Percentiles rank a stretch among this genome's conserved stretches.
These are phyloP conservation scores for Albugo candida DNA, from an alignment of 352 stramenopile species.

Conservation along the genomic window DNA sequence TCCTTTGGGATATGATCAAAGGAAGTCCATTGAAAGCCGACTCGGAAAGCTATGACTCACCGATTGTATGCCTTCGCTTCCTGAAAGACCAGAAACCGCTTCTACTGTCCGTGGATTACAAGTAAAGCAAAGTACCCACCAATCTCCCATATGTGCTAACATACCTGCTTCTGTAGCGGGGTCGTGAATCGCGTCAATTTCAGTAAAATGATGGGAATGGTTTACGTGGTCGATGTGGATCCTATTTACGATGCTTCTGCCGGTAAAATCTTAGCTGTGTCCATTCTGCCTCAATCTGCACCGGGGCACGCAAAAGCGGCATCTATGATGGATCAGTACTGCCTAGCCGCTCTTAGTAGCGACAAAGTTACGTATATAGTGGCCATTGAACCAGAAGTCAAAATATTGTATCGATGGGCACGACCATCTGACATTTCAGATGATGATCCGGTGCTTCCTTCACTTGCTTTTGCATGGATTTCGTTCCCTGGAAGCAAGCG, in stretches of 20 bases:
- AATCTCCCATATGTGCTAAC: conserved; percentile 12
- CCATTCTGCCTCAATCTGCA: conserved; percentile 52
- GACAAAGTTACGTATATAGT: conserved; percentile 92
- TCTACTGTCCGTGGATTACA: conserved; percentile 64
- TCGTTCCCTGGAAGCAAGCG: conserved; percentile 68
- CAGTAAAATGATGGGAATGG: conserved; percentile 87
- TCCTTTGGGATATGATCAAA: conserved; percentile 94
- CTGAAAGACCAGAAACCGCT: conserved; percentile 75
- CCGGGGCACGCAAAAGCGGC: conserved; percentile 64
- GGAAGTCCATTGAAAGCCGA: conserved; percentile 81
- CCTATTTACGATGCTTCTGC: conserved; percentile 89
- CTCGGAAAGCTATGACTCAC: conserved; percentile 77
- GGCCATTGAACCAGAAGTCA: conserved; percentile 88
- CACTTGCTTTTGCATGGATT: conserved; percentile 91
- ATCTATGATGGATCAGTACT: conserved; percentile 72
- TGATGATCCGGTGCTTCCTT: conserved; percentile 75
- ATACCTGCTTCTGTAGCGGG: conserved; percentile 47
- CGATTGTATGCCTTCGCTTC: conserved; percentile 70
- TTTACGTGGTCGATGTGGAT: conserved; percentile 87
- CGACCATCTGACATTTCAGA: conserved; percentile 48
- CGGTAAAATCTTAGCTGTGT: conserved; percentile 71
- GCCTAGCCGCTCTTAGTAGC: conserved; percentile 55
- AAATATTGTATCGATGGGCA: conserved; percentile 87
- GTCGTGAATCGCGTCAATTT: conserved; percentile 92
- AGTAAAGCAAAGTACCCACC: conserved; percentile 20